Conservation (phyloP, 2,329 filamentous ascomycete species). For the Beauveria pseudobassiana region DNA sequence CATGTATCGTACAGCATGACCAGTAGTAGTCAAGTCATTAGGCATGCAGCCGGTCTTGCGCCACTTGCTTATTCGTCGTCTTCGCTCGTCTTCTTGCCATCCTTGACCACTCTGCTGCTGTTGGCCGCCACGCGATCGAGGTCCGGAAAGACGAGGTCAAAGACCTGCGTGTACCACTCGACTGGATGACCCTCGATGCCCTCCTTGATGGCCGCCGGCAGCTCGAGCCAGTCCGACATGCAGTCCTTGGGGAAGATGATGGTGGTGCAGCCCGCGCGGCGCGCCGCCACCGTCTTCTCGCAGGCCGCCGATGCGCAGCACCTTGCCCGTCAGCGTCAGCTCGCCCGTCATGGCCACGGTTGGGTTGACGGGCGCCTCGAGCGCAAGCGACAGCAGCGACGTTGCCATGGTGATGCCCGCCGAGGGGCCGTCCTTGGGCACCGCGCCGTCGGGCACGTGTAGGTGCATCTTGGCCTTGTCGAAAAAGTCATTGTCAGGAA, state of each 20-base stretch:
- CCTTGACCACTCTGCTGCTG: slow-evolving; percentile 57
- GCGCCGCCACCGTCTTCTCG: slow-evolving; percentile 91
- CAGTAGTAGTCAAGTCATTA: background rate
- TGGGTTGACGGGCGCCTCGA: slow-evolving; percentile 71
- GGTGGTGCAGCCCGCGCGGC: slow-evolving; percentile 84
- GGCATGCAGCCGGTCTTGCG: background rate
- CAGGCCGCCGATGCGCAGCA: slow-evolving; percentile 86
- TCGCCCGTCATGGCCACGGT: slow-evolving; percentile 97
- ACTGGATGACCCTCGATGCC: slow-evolving; percentile 88
- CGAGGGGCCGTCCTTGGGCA: slow-evolving; percentile 87
- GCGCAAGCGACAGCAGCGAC: slow-evolving; percentile 74
- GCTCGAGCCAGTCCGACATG: slow-evolving; percentile 91
- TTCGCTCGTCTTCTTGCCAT: slow-evolving; percentile 40
- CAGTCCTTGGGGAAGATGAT: slow-evolving; percentile 95
- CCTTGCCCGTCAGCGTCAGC: slow-evolving; percentile 93
- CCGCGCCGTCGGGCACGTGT: slow-evolving; percentile 93
- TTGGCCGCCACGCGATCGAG: slow-evolving; percentile 69
- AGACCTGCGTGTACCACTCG: slow-evolving; percentile 90
- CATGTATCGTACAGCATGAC: background rate
- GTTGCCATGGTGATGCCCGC: slow-evolving; percentile 99
- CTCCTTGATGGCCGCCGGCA: slow-evolving; percentile 97
- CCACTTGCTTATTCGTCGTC: slow-evolving; percentile 18
- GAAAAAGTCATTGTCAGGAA: slow-evolving; percentile 89
- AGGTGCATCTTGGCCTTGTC: slow-evolving; percentile 92
- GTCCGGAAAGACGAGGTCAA: slow-evolving; percentile 79